A percentile compares a stretch with the other conserved stretches of the same genome.
These are phyloP conservation scores for Medicago truncatula DNA, from an alignment of 306 rosid species.

Conservation along the genomic window MtrunA17r5.0-ANR NC_053049.1:41291001-41291500, in stretches of 20 bases:
- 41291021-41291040: neutral
- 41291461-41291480: neutral
- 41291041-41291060: constrained; percentile 21
- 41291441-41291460: too few relatives aligned
- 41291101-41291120: constrained; percentile 26
- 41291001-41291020: constrained; percentile 11
- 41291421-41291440: too few relatives aligned
- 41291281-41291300: too few relatives aligned
- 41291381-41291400: neutral
- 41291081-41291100: neutral
- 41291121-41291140: neutral
- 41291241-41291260: neutral
- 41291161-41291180: neutral
- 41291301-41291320: neutral
- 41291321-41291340: neutral
- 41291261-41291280: neutral
- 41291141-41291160: neutral
- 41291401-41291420: neutral
- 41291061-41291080: neutral
- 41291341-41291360: constrained; percentile 5
- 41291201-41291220: neutral
- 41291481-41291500: neutral
- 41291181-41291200: constrained; percentile 10
- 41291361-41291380: neutral
- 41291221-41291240: neutral